These are phyloP conservation scores for Gracilaria gracilis DNA, from an alignment of 23 red algal species.

Conservation along the genomic window DNA sequence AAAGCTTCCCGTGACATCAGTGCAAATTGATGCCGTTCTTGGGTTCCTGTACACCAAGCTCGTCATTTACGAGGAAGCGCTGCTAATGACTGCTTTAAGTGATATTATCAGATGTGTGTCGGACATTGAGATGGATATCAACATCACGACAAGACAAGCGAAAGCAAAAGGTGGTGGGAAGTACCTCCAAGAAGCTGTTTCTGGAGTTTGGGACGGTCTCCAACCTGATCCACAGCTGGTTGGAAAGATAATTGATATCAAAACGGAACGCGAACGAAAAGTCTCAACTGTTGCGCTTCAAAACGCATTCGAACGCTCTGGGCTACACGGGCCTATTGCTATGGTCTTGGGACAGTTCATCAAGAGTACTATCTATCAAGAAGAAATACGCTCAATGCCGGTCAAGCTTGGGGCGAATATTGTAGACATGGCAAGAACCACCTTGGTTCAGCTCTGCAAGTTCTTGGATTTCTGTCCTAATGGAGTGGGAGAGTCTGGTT, in stretches of 20 bases:
- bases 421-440: constrained; percentile 57
- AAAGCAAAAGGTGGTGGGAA: constrained; percentile 47
- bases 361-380: constrained; percentile 31
- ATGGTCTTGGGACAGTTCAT: constrained; percentile 53
- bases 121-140: constrained; percentile 48
- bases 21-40: constrained; percentile 61
- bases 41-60: constrained; percentile 54
- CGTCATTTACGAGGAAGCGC: constrained; percentile 27
- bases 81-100: constrained; percentile 61
- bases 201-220: constrained; percentile 24
- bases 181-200: constrained; percentile 19
- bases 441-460: constrained; percentile 47
- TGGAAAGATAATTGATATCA: constrained; percentile 40
- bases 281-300: constrained; percentile 27
- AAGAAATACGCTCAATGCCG: constrained; percentile 54
- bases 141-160: constrained; percentile 47
- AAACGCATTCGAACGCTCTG: constrained; percentile 26
- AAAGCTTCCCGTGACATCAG: constrained; percentile 23
- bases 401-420: constrained; percentile 66
- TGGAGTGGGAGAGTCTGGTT: background rate
- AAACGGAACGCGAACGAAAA: constrained; percentile 39
- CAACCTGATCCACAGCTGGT: constrained; percentile 21
- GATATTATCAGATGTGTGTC: constrained; percentile 65
- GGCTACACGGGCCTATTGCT: constrained; percentile 49
- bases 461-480: constrained; percentile 37